Evolutionary conservation across 2,329 filamentous ascomycete species (phyloP).

Genomic region (Diaporthe ampelina): DNA sequence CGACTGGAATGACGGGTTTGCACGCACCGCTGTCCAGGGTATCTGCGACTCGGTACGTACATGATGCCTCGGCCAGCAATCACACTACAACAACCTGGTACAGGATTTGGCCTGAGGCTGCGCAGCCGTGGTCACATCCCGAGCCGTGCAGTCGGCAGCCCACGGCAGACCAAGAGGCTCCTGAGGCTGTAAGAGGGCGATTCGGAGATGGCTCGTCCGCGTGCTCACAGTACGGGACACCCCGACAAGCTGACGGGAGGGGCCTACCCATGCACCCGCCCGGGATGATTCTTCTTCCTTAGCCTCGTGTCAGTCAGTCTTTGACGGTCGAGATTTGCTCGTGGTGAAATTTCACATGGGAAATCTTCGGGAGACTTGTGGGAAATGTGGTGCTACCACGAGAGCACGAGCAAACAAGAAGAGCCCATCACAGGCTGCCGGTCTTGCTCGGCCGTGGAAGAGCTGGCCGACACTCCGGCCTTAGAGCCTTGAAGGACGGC

Average conservation of each 20-base stretch:
- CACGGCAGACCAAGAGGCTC: background rate
- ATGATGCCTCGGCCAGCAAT: background rate
- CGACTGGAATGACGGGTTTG: conserved; percentile 21
- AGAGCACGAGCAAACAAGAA: background rate
- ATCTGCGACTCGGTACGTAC: background rate
- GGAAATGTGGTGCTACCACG: background rate
- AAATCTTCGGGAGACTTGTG: conserved; percentile 6
- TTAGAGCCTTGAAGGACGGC: background rate
- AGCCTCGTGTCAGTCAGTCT: background rate
- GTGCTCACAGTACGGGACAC: background rate
- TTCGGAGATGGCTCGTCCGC: conserved; percentile 28
- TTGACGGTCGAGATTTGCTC: background rate
- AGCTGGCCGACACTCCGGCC: conserved; percentile 20
- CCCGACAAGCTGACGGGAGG: background rate
- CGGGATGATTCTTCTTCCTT: conserved; percentile 2
- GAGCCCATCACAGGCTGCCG: background rate
- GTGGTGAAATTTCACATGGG: background rate
- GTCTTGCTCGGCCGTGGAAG: background rate
- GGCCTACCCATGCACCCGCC: conserved; percentile 1
- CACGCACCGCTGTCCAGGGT: conserved; percentile 23
- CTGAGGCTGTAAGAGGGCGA: background rate
- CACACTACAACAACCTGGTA: background rate
- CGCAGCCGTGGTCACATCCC: conserved; percentile 23
- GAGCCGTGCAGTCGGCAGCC: conserved; percentile 12
- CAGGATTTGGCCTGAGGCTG: background rate